phyloP scores from a whole-genome alignment of 1,284 basidiomycete genomes.

The Boletus calvinii region DNA sequence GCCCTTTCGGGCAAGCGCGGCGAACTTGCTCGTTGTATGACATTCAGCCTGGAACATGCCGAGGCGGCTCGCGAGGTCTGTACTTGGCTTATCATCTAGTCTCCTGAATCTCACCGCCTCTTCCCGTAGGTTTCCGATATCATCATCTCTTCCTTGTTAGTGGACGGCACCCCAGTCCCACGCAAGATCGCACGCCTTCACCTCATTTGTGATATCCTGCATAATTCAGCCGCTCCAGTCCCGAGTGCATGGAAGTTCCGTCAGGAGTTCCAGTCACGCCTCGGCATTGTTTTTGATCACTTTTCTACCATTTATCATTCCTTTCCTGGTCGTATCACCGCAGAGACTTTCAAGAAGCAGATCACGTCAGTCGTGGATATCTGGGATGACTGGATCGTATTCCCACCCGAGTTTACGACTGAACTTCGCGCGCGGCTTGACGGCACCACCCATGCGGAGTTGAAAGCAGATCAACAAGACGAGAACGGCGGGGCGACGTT shows the following conservation, averaged over 20 bases:
- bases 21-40: slow-evolving; percentile 92
- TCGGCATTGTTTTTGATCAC: slow-evolving; percentile 91
- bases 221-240: slow-evolving; percentile 89
- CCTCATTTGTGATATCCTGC: slow-evolving; percentile 95
- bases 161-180: slow-evolving; percentile 89
- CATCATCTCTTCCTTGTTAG: slow-evolving; percentile 78
- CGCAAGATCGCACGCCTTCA: slow-evolving; percentile 94
- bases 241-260: slow-evolving; percentile 94
- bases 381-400: slow-evolving; percentile 97
- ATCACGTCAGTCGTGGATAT: slow-evolving; percentile 83
- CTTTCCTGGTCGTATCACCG: slow-evolving; percentile 90
- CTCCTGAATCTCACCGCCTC: slow-evolving; percentile 8
- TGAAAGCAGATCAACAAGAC: slow-evolving; percentile 30
- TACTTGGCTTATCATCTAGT: slow-evolving; percentile 1
- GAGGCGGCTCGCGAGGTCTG: slow-evolving; percentile 87
- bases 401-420: slow-evolving; percentile 78
- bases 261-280: slow-evolving; percentile 83
- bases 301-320: slow-evolving; percentile 90
- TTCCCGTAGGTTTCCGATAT: slow-evolving; percentile 75
- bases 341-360: slow-evolving; percentile 90
- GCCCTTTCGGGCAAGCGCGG: slow-evolving; percentile 83
- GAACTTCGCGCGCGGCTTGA: slow-evolving; percentile 73
- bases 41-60: slow-evolving; percentile 92
- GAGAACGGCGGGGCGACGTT: slow-evolving; percentile 32
- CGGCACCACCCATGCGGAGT: slow-evolving; percentile 44